Evolutionary conservation across 192 early-diverging fungal genomes (phyloP).

Genomic region (Coemansia guatemalensis): DNA sequence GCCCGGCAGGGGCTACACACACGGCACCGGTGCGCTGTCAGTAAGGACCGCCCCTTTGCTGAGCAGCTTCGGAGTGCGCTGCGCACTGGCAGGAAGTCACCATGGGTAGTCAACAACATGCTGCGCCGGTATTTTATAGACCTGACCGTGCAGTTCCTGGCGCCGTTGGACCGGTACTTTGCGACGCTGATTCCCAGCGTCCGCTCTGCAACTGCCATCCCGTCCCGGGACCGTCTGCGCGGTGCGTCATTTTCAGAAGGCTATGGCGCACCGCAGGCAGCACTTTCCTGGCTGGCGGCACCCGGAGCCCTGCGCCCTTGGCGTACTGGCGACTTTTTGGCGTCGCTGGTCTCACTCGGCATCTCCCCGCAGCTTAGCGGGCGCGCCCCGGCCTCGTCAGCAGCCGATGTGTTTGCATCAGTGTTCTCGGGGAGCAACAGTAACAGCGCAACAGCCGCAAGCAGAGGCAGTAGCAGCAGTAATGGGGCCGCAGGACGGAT

Average conservation of each 20-base stretch:
- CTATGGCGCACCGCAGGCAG: not conserved
- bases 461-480: conserved; percentile 7
- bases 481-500: not conserved
- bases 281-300: conserved; percentile 40
- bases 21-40: conserved; percentile 73
- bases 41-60: conserved; percentile 79
- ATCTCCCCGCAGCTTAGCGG: conserved; percentile 51
- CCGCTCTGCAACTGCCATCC: conserved; percentile 39
- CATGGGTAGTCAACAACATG: conserved; percentile 86
- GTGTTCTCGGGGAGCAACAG: conserved; percentile 41
- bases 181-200: conserved; percentile 78
- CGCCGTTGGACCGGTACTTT: conserved; percentile 94
- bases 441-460: not conserved
- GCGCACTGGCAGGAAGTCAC: conserved; percentile 68
- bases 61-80: conserved; percentile 73
- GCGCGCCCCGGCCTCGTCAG: conserved; percentile 19
- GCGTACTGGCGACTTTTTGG: conserved; percentile 53
- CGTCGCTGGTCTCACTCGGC: conserved; percentile 43
- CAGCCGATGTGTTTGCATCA: conserved; percentile 40
- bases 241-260: not conserved
- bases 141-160: conserved; percentile 89
- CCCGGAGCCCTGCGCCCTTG: conserved; percentile 44
- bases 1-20: conserved; percentile 37
- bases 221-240: conserved; percentile 7
- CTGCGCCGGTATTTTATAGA: conserved; percentile 91